phyloP scores from a whole-genome alignment of 345 rosid species.

The Aurinia saxatilis region DNA sequence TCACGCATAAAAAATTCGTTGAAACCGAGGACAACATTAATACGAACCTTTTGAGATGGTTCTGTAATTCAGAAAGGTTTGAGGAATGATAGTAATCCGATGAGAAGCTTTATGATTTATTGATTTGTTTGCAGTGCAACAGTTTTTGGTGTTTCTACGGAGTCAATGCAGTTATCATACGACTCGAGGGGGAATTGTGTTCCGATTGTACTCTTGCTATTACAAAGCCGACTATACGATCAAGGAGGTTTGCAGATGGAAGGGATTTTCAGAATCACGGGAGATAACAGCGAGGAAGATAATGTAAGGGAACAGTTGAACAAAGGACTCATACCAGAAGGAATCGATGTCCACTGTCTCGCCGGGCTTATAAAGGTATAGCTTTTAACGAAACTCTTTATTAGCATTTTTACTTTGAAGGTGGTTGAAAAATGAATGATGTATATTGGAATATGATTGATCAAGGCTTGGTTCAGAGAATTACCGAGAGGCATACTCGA shows the following conservation, averaged over 20 bases:
- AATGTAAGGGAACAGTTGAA: slow-evolving; percentile 70
- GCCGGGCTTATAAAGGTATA: slow-evolving; percentile 54
- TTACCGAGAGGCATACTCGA: slow-evolving; percentile 77
- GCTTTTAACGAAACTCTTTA: background rate
- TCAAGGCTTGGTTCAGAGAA: slow-evolving; percentile 97
- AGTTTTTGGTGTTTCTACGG: slow-evolving; percentile 90
- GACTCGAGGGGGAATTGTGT: slow-evolving; percentile 84
- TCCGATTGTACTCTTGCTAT: slow-evolving; percentile 62
- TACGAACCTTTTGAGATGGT: background rate
- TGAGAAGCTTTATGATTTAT: background rate
- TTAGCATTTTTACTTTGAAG: background rate
- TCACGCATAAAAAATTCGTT: background rate
- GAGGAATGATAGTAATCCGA: background rate
- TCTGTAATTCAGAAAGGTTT: background rate
- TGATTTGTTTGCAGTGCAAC: slow-evolving; percentile 47
- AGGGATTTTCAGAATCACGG: slow-evolving; percentile 84
- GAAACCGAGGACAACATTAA: background rate
- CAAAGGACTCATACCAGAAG: slow-evolving; percentile 56
- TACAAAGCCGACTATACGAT: slow-evolving; percentile 71
- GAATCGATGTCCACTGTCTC: slow-evolving; percentile 74
- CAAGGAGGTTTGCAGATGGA: slow-evolving; percentile 82
- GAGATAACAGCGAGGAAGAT: slow-evolving; percentile 81
- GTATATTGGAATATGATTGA: background rate
- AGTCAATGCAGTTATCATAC: slow-evolving; percentile 82
- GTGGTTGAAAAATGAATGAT: background rate